These are phyloP conservation scores for Astragalus membranaceus DNA, from an alignment of 306 rosid species.

Conservation along the genomic window DNA sequence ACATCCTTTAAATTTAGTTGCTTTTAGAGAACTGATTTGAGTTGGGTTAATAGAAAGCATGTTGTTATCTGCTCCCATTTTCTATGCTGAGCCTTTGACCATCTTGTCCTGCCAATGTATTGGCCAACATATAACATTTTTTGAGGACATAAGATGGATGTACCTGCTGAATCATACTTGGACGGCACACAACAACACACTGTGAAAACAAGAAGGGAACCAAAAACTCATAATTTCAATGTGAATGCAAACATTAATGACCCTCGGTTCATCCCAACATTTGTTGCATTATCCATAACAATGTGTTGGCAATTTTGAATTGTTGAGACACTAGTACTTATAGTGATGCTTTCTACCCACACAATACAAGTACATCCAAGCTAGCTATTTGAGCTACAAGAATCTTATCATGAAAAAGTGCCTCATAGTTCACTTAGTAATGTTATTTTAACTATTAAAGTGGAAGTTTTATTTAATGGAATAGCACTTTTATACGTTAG, in stretches of 20 bases:
- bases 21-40: constrained; percentile 25
- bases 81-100: background rate
- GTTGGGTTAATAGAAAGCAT: constrained; percentile 25
- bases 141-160: background rate
- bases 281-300: background rate
- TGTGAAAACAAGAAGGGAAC: background rate
- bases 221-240: background rate
- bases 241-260: background rate
- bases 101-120: background rate
- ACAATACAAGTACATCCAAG: background rate
- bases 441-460: too few species aligned
- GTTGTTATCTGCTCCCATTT: background rate
- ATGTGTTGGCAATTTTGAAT: background rate
- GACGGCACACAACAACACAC: background rate
- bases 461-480: too few species aligned
- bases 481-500: too few species aligned
- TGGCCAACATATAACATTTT: background rate
- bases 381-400: too few species aligned
- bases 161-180: background rate
- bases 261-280: background rate
- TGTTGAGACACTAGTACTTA: background rate
- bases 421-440: too few species aligned
- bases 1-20: constrained; percentile 8
- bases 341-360: background rate
- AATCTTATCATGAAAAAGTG: too few species aligned